A percentile compares a stretch with the other conserved stretches of the same genome.
These are phyloP conservation scores for Coniochaeta sp. DNA, from an alignment of 2,329 filamentous ascomycete species.

Conservation along the genomic window DNA sequence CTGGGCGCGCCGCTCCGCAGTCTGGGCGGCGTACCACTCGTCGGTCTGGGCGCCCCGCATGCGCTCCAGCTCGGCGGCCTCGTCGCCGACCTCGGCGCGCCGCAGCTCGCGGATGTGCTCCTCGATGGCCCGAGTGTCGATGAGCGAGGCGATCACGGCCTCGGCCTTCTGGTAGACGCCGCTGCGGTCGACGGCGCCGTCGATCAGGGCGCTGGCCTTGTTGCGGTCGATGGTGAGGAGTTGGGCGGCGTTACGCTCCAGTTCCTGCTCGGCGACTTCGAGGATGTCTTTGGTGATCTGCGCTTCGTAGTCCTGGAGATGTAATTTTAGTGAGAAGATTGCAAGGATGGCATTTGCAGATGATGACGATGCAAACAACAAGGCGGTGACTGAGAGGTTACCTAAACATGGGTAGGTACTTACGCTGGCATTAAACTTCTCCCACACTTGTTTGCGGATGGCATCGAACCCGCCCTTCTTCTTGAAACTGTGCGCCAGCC, in stretches of 20 bases:
- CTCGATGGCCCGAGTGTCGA: constrained; percentile 63
- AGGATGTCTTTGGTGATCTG: constrained; percentile 60
- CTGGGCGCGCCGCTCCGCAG: constrained; percentile 49
- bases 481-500: constrained; percentile 72
- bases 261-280: constrained; percentile 63
- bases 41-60: constrained; percentile 64
- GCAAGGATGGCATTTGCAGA: background rate
- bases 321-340: background rate
- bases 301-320: constrained; percentile 58
- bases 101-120: constrained; percentile 62
- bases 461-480: constrained; percentile 80
- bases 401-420: constrained; percentile 13
- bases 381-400: constrained; percentile 2
- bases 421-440: constrained; percentile 66
- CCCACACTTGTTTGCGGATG: constrained; percentile 70
- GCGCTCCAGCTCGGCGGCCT: constrained; percentile 59
- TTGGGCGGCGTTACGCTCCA: constrained; percentile 65
- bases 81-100: constrained; percentile 59
- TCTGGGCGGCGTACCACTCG: constrained; percentile 64
- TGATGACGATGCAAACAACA: background rate
- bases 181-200: constrained; percentile 69
- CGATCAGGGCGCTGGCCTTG: constrained; percentile 68
- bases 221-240: constrained; percentile 66
- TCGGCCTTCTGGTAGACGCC: constrained; percentile 69
- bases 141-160: constrained; percentile 57